Conservation (phyloP, 1,284 basidiomycete species). For the Sporisorium reilianum region DNA sequence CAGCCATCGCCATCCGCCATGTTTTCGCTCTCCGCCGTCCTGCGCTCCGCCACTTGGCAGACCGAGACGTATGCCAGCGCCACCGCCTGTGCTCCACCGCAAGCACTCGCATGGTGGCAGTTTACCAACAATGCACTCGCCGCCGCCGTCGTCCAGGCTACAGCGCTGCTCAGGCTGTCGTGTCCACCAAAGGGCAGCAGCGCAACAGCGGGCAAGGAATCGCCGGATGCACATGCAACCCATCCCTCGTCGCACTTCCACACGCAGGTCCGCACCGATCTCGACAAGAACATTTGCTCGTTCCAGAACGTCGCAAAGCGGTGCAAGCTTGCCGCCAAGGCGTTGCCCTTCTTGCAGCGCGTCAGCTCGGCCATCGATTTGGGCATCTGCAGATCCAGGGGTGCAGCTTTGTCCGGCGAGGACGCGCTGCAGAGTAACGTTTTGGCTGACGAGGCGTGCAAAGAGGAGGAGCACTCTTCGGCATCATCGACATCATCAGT, state of each 20-base stretch:
- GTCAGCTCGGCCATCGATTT: conserved; percentile 28
- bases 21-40: conserved; percentile 26
- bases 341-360: conserved; percentile 34
- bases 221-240: background rate
- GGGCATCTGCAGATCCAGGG: conserved; percentile 18
- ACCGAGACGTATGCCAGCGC: conserved; percentile 33
- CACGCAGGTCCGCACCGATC: conserved; percentile 24
- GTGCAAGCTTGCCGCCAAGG: conserved; percentile 37
- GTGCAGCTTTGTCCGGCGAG: background rate
- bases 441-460: background rate
- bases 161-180: conserved; percentile 24
- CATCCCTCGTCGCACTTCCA: conserved; percentile 15
- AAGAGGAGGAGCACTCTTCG: background rate
- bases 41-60: conserved; percentile 36
- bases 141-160: conserved; percentile 43
- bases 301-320: conserved; percentile 37
- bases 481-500: background rate
- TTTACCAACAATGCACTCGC: conserved; percentile 41
- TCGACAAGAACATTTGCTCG: conserved; percentile 37
- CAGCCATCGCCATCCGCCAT: conserved; percentile 18
- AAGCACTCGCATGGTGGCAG: conserved; percentile 34
- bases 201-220: background rate
- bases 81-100: conserved; percentile 21
- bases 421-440: conserved; percentile 12
- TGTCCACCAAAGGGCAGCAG: conserved; percentile 2